phyloP scores from a whole-genome alignment of 2,329 filamentous ascomycete genomes.

The Ophiosphaerella narmari region DNA sequence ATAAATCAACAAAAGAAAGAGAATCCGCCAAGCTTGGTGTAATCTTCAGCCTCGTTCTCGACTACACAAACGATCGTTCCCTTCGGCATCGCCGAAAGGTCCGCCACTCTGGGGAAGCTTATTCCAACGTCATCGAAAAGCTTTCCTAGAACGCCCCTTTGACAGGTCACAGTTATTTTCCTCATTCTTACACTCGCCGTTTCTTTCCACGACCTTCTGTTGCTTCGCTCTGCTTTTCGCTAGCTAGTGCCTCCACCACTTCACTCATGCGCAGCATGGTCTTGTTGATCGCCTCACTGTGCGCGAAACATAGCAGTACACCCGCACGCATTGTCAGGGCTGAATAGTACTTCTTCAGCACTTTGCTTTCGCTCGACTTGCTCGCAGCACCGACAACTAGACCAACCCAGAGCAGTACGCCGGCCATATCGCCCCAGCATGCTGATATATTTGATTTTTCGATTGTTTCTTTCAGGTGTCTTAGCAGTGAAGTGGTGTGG shows the following conservation, averaged over 20 bases:
- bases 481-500: conserved; percentile 21
- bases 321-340: conserved; percentile 38
- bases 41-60: too few species aligned
- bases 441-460: conserved; percentile 38
- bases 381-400: conserved; percentile 41
- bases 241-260: conserved; percentile 22
- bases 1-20: too few species aligned
- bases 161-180: not conserved
- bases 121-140: conserved; percentile 10
- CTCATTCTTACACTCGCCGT: conserved; percentile 10
- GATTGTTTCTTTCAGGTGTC: conserved; percentile 27
- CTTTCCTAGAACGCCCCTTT: conserved; percentile 1
- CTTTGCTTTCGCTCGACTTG: conserved; percentile 22
- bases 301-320: conserved; percentile 44
- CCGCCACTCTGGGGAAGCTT: conserved; percentile 21
- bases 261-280: conserved; percentile 35
- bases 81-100: conserved; percentile 11
- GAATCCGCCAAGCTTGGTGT: too few species aligned
- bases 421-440: conserved; percentile 44
- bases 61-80: not conserved
- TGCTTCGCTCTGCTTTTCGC: not conserved
- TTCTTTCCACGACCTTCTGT: conserved; percentile 13
- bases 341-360: conserved; percentile 36
- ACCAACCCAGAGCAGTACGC: conserved; percentile 45
- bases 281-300: conserved; percentile 36